Conservation (phyloP, 2,329 filamentous ascomycete genomes). For the Alternaria brassicicola region DNA sequence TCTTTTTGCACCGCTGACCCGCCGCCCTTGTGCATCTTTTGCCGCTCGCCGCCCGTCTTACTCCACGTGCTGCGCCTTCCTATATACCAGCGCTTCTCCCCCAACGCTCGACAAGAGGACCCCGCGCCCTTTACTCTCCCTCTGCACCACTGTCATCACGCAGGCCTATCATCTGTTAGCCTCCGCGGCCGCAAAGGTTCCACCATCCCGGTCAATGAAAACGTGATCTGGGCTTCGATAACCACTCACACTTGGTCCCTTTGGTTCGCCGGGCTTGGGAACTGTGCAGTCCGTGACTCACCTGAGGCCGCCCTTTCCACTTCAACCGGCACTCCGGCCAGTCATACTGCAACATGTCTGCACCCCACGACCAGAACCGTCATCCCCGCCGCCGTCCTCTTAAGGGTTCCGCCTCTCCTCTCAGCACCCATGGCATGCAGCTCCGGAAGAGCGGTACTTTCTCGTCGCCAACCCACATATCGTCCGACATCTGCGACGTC, state of each 20-base stretch:
- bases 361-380: conserved; percentile 48
- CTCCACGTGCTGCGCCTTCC: conserved; percentile 43
- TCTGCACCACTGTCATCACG: conserved; percentile 13
- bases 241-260: conserved; percentile 32
- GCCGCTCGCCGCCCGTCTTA: conserved; percentile 39
- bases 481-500: conserved; percentile 49
- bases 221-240: conserved; percentile 32
- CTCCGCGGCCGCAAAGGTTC: conserved; percentile 13
- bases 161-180: conserved; percentile 15
- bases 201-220: conserved; percentile 30
- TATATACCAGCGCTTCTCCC: conserved; percentile 36
- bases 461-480: conserved; percentile 50
- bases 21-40: conserved; percentile 32
- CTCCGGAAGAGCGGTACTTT: conserved; percentile 58
- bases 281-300: conserved; percentile 44
- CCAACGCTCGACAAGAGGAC: conserved; percentile 29
- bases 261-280: conserved; percentile 32
- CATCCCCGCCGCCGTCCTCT: conserved; percentile 56
- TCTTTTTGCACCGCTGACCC: conserved; percentile 27
- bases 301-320: conserved; percentile 38
- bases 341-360: conserved; percentile 48
- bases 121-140: conserved; percentile 39
- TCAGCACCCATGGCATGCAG: conserved; percentile 51
- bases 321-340: conserved; percentile 34
- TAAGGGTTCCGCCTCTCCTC: conserved; percentile 45